These are phyloP conservation scores for Cadophora sp. DNA, from an alignment of 2,329 filamentous ascomycete genomes.

Conservation along the genomic window DNA sequence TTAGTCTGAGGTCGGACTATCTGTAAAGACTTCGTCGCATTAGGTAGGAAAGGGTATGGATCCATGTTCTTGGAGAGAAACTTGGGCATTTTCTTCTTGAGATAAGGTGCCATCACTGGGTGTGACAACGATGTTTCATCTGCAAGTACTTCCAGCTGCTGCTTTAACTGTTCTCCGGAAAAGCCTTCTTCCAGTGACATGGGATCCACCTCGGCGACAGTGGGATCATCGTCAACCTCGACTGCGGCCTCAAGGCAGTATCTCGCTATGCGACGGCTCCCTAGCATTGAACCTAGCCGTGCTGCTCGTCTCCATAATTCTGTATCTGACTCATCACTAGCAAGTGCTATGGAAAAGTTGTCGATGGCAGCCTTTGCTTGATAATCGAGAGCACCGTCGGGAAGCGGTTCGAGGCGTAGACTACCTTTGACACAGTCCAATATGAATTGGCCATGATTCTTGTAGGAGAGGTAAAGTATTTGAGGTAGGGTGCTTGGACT, in stretches of 20 bases:
- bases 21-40: conserved; percentile 50
- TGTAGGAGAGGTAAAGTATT: conserved; percentile 91
- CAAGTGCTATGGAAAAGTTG: conserved; percentile 64
- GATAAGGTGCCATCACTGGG: conserved; percentile 64
- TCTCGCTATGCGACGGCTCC: conserved; percentile 62
- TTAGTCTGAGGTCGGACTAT: not conserved
- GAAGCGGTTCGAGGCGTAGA: conserved; percentile 50
- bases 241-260: conserved; percentile 72
- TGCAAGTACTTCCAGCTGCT: conserved; percentile 58
- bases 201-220: conserved; percentile 66
- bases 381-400: conserved; percentile 45
- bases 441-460: conserved; percentile 91
- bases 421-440: conserved; percentile 74
- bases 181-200: conserved; percentile 68
- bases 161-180: conserved; percentile 67
- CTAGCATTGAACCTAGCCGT: conserved; percentile 63
- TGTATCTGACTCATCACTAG: conserved; percentile 71
- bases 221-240: conserved; percentile 71
- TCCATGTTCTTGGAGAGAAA: conserved; percentile 63
- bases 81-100: conserved; percentile 57
- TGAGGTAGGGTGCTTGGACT: conserved; percentile 84
- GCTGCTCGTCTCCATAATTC: conserved; percentile 69
- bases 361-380: conserved; percentile 54
- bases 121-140: conserved; percentile 66
- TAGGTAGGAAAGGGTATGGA: conserved; percentile 66